Percentiles rank a stretch among this genome's conserved stretches.
Conservation (phyloP, 2,329 filamentous ascomycete species). For the Parasarocladium wereldwijsianum region DNA sequence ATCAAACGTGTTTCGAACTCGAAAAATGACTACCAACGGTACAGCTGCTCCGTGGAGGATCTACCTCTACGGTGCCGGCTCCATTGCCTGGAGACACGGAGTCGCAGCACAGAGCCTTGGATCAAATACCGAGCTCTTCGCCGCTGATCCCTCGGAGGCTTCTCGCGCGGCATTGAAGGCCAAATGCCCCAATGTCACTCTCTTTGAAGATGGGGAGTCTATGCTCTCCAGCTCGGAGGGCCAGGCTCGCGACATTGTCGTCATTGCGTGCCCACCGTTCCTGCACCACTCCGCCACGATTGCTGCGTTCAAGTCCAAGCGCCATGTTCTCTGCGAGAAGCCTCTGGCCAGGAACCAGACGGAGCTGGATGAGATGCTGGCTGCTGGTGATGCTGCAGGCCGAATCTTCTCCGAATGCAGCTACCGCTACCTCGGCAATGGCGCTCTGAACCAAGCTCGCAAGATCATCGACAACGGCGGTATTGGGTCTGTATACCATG, state of each 20-base stretch:
- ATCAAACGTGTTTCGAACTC: background rate
- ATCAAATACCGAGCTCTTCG: background rate
- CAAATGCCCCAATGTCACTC: background rate
- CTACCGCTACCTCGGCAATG: conserved; percentile 15
- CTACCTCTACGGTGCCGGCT: conserved; percentile 1
- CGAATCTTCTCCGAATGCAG: background rate
- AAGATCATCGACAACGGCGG: background rate
- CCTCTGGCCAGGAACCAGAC: conserved; percentile 1
- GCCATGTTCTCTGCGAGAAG: conserved; percentile 6
- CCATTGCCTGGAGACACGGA: background rate
- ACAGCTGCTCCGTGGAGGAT: conserved; percentile 2
- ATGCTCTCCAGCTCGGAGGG: conserved; percentile 1
- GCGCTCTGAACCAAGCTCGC: conserved; percentile 9
- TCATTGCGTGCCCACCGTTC: background rate
- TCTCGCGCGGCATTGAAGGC: background rate
- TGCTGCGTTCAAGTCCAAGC: conserved; percentile 1
- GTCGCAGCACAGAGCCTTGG: background rate
- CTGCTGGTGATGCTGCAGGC: background rate
- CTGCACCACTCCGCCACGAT: background rate
- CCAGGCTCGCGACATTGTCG: conserved; percentile 1
- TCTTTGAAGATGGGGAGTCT: conserved; percentile 1
- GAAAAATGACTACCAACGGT: background rate
- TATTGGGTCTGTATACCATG: conserved; percentile 1
- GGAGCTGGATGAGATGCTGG: conserved; percentile 5
- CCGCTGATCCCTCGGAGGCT: background rate